phyloP scores from a whole-genome alignment of 2,329 filamentous ascomycete genomes.

The Lachnellula subtilissima region DNA sequence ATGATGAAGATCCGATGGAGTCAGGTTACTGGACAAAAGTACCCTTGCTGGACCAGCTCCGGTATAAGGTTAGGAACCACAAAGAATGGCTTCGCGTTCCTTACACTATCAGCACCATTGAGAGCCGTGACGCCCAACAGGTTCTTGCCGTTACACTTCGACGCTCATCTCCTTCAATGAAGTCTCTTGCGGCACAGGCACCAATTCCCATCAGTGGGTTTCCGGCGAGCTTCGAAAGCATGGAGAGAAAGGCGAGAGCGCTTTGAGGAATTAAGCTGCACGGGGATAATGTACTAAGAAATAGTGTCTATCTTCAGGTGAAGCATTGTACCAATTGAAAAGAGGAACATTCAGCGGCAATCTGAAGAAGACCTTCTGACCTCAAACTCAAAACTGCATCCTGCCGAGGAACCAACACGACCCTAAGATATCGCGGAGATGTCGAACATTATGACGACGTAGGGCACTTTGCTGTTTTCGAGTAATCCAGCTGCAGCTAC shows the following conservation, averaged over 20 bases:
- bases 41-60: neutral
- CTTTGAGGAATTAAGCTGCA: neutral
- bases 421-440: too few species aligned
- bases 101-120: neutral
- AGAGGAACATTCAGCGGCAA: too few species aligned
- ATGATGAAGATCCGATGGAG: neutral
- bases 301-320: neutral
- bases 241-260: neutral
- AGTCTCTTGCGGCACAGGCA: neutral
- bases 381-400: too few species aligned
- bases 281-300: neutral
- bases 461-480: too few species aligned
- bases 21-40: neutral
- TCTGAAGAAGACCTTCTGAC: too few species aligned
- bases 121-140: neutral
- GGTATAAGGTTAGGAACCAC: neutral
- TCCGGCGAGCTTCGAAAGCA: neutral
- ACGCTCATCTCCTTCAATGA: neutral
- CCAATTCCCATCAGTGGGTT: neutral
- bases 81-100: neutral
- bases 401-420: too few species aligned
- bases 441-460: too few species aligned
- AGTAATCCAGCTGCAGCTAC: too few species aligned
- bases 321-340: neutral
- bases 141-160: neutral